Evolutionary conservation across 345 rosid genomes (phyloP), one percentile per base, ranked within the genome.

Genomic region (Ceriops zippeliana): DNA sequence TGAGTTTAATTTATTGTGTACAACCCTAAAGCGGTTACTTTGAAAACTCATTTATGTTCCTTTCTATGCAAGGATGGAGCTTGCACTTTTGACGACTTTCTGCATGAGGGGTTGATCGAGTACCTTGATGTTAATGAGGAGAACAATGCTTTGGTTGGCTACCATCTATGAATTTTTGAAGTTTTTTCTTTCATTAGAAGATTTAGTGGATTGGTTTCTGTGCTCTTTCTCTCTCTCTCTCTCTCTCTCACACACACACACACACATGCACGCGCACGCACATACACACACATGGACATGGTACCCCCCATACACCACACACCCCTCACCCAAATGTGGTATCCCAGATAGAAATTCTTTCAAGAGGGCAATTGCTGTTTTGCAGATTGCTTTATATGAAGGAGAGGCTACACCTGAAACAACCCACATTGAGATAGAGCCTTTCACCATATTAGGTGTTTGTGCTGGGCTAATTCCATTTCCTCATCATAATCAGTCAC

Each of bases 401-500:
- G 78, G 78, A 46, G 96, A 90, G 59, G 87, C 90, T 63, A 82
- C 88, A 38, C 75, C 81, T 69, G 89, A 86, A 59, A 85, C 87
- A 42, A 93, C 98, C 56, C 98, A 93, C 79, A 91, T 93, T 61
- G 96, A 93, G 86, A 91, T 93, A 76, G 97, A 93, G 68, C 97
- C 98, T 68, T 91, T 91, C 83, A 93, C 96, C 53, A 89, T 93
- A 73, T 86, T 93, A 82, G 98, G 98, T 79, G 95, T 93, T 81
- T 66, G 75, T 84, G 98, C 97, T 76, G 97, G 98, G 75, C 80
- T 93, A 66, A 93, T 93, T 73, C 98, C 98, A 32, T 93, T 71
- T 75, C 97, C 97, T 79, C 97, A 93, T 85, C 98, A 93, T 81
- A 93, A 93, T 76, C 98, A 93, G 81, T 93, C 97, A 70, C 98